Evolutionary conservation across 1,284 basidiomycete species (phyloP), one percentile per base, ranked within the genome.

Genomic region (Heterobasidion occidentale): DNA sequence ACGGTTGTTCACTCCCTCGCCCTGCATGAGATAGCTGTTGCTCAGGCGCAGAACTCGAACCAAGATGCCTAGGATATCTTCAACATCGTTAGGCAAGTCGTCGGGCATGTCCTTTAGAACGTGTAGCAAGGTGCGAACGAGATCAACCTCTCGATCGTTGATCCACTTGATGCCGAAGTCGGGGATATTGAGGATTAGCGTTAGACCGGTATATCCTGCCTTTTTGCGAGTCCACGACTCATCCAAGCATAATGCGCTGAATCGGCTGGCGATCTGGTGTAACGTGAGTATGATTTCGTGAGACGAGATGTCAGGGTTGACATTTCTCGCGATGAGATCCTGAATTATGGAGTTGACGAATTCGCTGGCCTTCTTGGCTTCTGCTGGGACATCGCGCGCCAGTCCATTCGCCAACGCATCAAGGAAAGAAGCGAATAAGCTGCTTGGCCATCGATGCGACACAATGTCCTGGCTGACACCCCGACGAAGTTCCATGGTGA

Each of bases 71-170:
- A 87, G 77, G 44, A 98, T 90, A 53, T 88, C 83, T 44, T 88
- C 83, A 38, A 94, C 83, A 63, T 95, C 88, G 20, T 83, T 82
- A 0, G 94, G 92, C 46, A 94, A 81, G 62, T 99, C 95, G 61
- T 84, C 83, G 0, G 97, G 95, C 68, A 98, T 90, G 68, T 99
- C 96, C 68, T 99, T 98, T 52, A 99, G 77, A 60, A 96, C 90
- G 67, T 95, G 95, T 49, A 99, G 76, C 36, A 99, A 79, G 5
- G 92, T 94, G 49, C 95, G 88, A 53, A 95, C 84, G 60, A 98
- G 86, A 64, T 99, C 96, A 48, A 92, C 80, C 69, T 97, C 91
- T 51, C 94, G 87, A 56, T 97, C 93, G 59, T 83, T 79, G 52
- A 95, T 79, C 92, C 94, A 97, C 62, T 82, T 84, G 46, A 83